Evolutionary conservation across 441 rosid species (phyloP).

Genomic region (Jatropha multifida): DNA sequence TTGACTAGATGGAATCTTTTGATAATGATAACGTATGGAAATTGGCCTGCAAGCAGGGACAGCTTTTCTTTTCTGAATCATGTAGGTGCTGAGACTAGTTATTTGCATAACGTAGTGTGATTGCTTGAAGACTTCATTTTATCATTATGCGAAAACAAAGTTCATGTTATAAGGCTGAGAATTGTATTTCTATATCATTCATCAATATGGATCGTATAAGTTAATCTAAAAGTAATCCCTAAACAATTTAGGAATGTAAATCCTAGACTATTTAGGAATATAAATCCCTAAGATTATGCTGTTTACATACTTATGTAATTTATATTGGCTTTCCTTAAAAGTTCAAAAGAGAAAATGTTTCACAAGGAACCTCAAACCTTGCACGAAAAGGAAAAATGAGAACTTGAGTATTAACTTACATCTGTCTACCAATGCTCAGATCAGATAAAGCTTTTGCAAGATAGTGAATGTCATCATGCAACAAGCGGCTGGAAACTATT

Average conservation of each 20-base stretch:
- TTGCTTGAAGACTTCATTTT: not conserved
- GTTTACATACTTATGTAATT: too few relatives aligned
- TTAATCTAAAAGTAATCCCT: too few relatives aligned
- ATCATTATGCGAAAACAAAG: not conserved
- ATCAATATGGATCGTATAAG: too few relatives aligned
- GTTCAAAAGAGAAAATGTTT: not conserved
- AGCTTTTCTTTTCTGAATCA: not conserved
- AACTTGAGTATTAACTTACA: slow-evolving; percentile 47
- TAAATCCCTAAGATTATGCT: too few relatives aligned
- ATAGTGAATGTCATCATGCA: slow-evolving; percentile 49
- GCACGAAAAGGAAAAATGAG: not conserved
- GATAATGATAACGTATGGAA: not conserved
- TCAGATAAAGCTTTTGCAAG: slow-evolving; percentile 75
- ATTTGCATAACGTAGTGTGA: not conserved
- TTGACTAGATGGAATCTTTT: not conserved
- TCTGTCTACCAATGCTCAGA: slow-evolving; percentile 85
- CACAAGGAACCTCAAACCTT: slow-evolving; percentile 6
- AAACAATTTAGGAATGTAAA: too few relatives aligned
- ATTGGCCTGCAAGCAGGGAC: not conserved
- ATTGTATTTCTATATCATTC: too few relatives aligned
- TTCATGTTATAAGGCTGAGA: too few relatives aligned
- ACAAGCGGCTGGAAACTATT: slow-evolving; percentile 56
- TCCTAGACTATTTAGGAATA: too few relatives aligned
- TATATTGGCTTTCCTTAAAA: not conserved
- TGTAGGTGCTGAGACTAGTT: not conserved